phyloP scores from a whole-genome alignment of 1,139 yeast genomes.

The Sugiyamaella japonica region DNA sequence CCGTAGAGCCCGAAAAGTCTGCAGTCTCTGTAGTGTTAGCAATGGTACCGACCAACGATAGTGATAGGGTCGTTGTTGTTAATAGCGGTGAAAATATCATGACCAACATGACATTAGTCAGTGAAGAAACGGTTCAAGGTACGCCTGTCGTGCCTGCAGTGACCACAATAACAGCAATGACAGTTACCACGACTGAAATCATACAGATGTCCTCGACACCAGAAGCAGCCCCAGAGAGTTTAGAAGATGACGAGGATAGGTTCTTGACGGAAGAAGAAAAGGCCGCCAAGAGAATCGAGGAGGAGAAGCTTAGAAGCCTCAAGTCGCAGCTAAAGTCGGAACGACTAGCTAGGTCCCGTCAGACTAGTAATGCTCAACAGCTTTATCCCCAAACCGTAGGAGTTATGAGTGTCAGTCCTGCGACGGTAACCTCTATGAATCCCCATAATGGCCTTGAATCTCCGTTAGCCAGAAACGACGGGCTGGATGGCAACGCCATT shows the following conservation, averaged over 20 bases:
- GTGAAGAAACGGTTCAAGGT: neutral
- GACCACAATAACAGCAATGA: neutral
- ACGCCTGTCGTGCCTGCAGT: neutral
- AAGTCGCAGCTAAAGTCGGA: constrained; percentile 22
- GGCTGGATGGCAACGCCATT: neutral
- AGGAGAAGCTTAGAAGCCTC: constrained; percentile 17
- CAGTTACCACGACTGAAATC: constrained; percentile 1
- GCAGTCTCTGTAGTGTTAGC: neutral
- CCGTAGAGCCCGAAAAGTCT: neutral
- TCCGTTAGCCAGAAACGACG: neutral
- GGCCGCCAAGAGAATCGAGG: constrained; percentile 8
- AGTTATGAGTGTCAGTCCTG: constrained; percentile 8
- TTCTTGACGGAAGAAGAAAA: constrained; percentile 7
- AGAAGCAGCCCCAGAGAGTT: neutral
- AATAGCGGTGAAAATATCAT: neutral
- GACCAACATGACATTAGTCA: neutral
- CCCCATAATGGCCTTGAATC: neutral
- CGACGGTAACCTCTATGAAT: neutral
- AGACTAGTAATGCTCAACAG: constrained; percentile 12
- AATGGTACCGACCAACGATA: neutral
- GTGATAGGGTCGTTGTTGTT: neutral
- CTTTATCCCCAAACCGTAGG: neutral
- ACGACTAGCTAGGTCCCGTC: constrained; percentile 17
- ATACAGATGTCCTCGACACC: neutral
- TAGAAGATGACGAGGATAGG: constrained; percentile 16